phyloP scores from a whole-genome alignment of 148 eudicot genomes.

The Diospyros kaki region DNA sequence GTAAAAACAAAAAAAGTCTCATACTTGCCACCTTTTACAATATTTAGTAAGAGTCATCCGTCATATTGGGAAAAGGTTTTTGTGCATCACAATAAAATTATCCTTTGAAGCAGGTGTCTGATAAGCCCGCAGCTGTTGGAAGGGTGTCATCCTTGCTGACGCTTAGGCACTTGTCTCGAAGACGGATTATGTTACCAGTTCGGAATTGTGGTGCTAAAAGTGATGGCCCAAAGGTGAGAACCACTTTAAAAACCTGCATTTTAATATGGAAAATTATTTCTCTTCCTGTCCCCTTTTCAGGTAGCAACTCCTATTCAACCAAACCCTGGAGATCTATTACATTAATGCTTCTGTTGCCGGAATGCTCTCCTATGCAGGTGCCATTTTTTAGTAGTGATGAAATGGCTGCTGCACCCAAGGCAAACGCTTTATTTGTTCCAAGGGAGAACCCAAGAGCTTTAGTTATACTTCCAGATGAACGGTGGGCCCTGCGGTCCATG shows the following conservation, averaged over 20 bases:
- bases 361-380: slow-evolving; percentile 28
- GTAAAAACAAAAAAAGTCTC: background rate
- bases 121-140: slow-evolving; percentile 38
- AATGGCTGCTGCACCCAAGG: slow-evolving; percentile 15
- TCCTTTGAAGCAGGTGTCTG: slow-evolving; percentile 36
- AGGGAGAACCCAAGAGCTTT: slow-evolving; percentile 54
- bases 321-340: background rate
- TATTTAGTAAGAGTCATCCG: background rate
- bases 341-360: background rate
- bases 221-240: slow-evolving; percentile 55
- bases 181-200: slow-evolving; percentile 28
- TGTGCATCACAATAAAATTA: background rate
- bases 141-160: slow-evolving; percentile 37
- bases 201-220: slow-evolving; percentile 42
- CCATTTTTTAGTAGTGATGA: slow-evolving; percentile 43
- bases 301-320: background rate
- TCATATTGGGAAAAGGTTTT: background rate
- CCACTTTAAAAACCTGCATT: background rate
- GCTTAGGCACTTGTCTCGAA: slow-evolving; percentile 32
- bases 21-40: background rate
- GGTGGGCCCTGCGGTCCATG: slow-evolving; percentile 9
- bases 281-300: background rate
- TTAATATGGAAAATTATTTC: background rate
- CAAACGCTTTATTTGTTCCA: slow-evolving; percentile 25
- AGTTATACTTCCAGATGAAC: slow-evolving; percentile 25